These are phyloP conservation scores for Pilasporangium apinafurcum DNA, from an alignment of 352 stramenopile genomes.

Conservation along the genomic window DNA sequence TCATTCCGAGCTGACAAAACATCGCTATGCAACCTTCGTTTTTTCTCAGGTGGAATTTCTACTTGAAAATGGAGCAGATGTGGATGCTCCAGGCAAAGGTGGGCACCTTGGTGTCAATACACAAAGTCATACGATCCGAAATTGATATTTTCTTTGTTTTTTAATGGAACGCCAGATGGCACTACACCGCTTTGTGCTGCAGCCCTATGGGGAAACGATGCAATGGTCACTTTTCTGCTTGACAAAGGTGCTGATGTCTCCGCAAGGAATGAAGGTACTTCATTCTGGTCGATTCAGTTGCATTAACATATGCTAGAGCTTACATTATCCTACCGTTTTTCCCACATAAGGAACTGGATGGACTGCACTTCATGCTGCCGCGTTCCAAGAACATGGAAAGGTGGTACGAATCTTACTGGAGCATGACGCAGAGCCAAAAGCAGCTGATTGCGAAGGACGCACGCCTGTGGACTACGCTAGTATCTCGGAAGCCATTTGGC, in stretches of 20 bases:
- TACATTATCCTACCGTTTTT: not conserved
- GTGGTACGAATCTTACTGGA: slow-evolving; percentile 47
- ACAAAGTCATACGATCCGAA: not conserved
- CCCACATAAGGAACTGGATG: slow-evolving; percentile 35
- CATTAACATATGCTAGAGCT: not conserved
- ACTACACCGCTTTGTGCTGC: slow-evolving; percentile 56
- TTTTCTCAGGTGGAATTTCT: slow-evolving; percentile 49
- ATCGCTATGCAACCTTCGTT: not conserved
- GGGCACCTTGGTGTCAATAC: not conserved
- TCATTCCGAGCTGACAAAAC: too few relatives aligned
- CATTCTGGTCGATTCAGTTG: not conserved
- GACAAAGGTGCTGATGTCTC: slow-evolving; percentile 42
- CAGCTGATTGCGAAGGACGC: slow-evolving; percentile 32
- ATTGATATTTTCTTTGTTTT: not conserved
- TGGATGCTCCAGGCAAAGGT: slow-evolving; percentile 48
- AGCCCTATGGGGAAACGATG: slow-evolving; percentile 56
- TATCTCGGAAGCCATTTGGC: slow-evolving; percentile 68
- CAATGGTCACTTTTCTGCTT: slow-evolving; percentile 56
- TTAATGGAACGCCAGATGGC: slow-evolving; percentile 25
- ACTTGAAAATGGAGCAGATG: slow-evolving; percentile 39
- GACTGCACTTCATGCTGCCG: slow-evolving; percentile 57
- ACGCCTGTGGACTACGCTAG: slow-evolving; percentile 60
- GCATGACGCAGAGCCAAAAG: slow-evolving; percentile 37
- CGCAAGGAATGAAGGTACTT: slow-evolving; percentile 50
- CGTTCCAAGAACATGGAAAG: slow-evolving; percentile 65